A percentile compares a stretch with the other conserved stretches of the same genome.
phyloP scores from a whole-genome alignment of 2,329 filamentous ascomycete genomes.

The Nakataea oryzae region DNA sequence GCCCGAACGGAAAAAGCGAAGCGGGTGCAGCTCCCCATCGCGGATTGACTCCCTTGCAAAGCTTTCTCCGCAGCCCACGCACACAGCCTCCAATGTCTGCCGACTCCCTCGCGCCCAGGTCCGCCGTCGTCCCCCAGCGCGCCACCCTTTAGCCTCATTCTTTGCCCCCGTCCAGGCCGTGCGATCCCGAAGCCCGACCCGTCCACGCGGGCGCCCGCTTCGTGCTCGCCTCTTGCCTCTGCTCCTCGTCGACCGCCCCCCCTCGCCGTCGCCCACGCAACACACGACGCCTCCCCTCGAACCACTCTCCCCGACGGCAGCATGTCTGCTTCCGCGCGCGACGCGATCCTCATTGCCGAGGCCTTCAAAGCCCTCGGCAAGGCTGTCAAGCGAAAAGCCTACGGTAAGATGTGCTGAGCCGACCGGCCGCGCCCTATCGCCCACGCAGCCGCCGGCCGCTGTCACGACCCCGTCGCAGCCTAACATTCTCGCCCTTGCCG shows the following conservation, averaged over 20 bases:
- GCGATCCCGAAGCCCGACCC: neutral
- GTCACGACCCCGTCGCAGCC: neutral
- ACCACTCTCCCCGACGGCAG: neutral
- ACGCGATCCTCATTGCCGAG: slow-evolving; percentile 12
- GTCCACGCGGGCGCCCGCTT: neutral
- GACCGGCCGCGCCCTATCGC: neutral
- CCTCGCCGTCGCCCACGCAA: neutral
- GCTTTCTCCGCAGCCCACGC: neutral
- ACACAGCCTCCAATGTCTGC: neutral
- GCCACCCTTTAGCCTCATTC: neutral
- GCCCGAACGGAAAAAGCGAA: neutral
- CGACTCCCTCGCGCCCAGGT: neutral
- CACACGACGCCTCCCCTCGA: neutral
- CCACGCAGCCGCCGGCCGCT: neutral
- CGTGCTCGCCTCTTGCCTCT: neutral
- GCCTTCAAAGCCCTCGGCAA: slow-evolving; percentile 10
- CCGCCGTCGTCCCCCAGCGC: neutral
- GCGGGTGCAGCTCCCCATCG: neutral
- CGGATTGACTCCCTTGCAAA: neutral
- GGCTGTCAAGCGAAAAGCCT: slow-evolving; percentile 12
- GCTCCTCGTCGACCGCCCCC: neutral
- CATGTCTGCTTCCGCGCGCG: slow-evolving; percentile 4
- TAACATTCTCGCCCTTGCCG: neutral
- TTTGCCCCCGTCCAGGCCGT: neutral
- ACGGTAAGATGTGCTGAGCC: slow-evolving; percentile 7